These are phyloP conservation scores for Saccharum officinarum DNA, from an alignment of 176 grass and related monocot species.

Conservation along the genomic window DNA sequence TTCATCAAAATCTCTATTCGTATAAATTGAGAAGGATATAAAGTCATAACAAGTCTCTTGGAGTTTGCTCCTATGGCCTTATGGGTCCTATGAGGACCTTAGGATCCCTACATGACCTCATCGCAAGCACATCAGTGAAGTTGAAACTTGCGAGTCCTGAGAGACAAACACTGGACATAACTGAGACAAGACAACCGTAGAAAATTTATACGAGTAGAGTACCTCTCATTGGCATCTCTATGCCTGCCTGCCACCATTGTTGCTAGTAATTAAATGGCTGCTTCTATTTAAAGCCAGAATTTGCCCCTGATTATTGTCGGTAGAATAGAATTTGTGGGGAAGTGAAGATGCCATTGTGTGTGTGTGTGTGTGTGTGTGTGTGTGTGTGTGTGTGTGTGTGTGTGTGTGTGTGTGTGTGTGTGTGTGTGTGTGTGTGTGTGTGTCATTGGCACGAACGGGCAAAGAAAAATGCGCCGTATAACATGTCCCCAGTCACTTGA, in stretches of 20 bases:
- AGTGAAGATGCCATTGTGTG: neutral
- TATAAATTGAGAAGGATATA: no score
- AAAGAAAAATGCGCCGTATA: neutral
- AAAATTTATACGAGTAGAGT: neutral
- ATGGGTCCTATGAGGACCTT: neutral
- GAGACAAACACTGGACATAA: constrained; percentile 3
- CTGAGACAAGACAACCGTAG: neutral
- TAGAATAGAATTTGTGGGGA: constrained; percentile 17
- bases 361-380: neutral
- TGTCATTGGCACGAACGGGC: neutral
- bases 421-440: neutral
- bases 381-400: neutral
- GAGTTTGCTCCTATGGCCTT: neutral
- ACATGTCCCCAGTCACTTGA: neutral
- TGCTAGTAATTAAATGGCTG: neutral
- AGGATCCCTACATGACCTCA: neutral
- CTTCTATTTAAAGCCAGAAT: neutral
- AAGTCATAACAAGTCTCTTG: no score
- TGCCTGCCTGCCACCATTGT: neutral
- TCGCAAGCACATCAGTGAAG: neutral
- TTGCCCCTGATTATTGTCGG: neutral
- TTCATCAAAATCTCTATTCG: no score
- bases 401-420: neutral
- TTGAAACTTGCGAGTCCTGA: neutral
- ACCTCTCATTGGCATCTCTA: neutral